These are phyloP conservation scores for Daldinia caldariorum DNA, from an alignment of 495 filamentous ascomycete species.

Conservation along the genomic window DNA sequence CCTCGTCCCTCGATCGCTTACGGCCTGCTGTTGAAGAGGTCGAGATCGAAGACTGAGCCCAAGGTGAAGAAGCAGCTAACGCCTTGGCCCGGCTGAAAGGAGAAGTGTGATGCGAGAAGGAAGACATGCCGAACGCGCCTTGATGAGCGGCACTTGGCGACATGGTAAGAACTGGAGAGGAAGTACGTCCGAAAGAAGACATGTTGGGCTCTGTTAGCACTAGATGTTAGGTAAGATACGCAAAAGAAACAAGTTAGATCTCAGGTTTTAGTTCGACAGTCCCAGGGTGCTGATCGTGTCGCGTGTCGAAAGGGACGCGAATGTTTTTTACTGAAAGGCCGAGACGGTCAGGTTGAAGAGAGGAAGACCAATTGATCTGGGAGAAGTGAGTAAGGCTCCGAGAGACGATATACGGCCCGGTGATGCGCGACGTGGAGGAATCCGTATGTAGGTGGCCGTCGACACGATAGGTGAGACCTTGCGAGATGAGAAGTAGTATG, in stretches of 20 bases:
- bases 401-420: constrained; percentile 25
- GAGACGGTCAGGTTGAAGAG: constrained; percentile 19
- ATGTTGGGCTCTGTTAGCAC: constrained; percentile 55
- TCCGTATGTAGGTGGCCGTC: constrained; percentile 28
- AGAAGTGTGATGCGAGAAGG: constrained; percentile 54
- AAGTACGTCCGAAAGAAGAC: constrained; percentile 59
- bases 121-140: constrained; percentile 55
- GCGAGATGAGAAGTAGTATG: constrained; percentile 24
- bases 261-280: constrained; percentile 16
- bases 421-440: constrained; percentile 5
- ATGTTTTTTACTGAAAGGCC: constrained; percentile 42
- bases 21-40: constrained; percentile 61
- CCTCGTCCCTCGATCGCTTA: constrained; percentile 73
- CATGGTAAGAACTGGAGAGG: constrained; percentile 64
- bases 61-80: constrained; percentile 31
- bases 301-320: constrained; percentile 15
- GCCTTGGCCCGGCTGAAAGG: constrained; percentile 53
- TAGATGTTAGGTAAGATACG: constrained; percentile 48
- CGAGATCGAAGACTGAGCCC: constrained; percentile 25
- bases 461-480: constrained; percentile 8
- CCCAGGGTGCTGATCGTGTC: constrained; percentile 11
- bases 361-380: constrained; percentile 36
- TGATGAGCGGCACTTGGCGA: constrained; percentile 58
- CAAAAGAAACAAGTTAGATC: constrained; percentile 43
- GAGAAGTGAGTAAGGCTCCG: constrained; percentile 33